A percentile compares a stretch with the other conserved stretches of the same genome.
phyloP scores from a whole-genome alignment of 345 rosid species.

The Eucalyptus cloeziana region DNA sequence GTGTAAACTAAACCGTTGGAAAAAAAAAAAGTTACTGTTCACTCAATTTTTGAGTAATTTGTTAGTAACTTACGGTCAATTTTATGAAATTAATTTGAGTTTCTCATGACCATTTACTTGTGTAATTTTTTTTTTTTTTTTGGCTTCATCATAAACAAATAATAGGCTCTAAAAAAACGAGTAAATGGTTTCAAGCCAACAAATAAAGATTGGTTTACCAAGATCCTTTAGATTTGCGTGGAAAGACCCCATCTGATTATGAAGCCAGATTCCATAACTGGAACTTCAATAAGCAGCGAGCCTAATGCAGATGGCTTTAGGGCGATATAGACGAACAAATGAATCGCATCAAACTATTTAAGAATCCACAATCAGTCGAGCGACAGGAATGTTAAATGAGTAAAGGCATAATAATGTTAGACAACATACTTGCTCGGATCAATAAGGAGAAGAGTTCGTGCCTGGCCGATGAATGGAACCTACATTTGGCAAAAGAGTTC shows the following conservation, averaged over 20 bases:
- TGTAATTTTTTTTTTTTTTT: too few relatives aligned
- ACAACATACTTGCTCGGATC: background rate
- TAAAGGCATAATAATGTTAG: background rate
- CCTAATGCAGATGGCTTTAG: background rate
- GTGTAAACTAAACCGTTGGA: background rate
- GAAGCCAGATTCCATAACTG: background rate
- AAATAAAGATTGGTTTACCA: background rate
- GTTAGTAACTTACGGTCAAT: rapidly evolving
- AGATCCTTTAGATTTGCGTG: background rate
- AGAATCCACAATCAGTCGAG: background rate
- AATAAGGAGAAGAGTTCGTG: background rate
- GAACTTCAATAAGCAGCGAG: background rate
- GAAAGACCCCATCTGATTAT: background rate
- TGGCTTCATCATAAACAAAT: background rate
- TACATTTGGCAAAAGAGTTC: background rate
- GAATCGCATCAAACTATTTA: background rate
- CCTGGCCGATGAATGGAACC: background rate
- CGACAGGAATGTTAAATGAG: background rate
- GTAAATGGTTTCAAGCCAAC: background rate
- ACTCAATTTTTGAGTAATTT: background rate
- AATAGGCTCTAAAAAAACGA: background rate
- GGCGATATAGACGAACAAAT: background rate
- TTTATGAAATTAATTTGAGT: background rate
- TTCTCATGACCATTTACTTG: background rate
- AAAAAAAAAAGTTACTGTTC: background rate